These are phyloP conservation scores for Sordariomycetes sp. DNA, from an alignment of 2,329 filamentous ascomycete genomes.

Conservation along the genomic window DNA sequence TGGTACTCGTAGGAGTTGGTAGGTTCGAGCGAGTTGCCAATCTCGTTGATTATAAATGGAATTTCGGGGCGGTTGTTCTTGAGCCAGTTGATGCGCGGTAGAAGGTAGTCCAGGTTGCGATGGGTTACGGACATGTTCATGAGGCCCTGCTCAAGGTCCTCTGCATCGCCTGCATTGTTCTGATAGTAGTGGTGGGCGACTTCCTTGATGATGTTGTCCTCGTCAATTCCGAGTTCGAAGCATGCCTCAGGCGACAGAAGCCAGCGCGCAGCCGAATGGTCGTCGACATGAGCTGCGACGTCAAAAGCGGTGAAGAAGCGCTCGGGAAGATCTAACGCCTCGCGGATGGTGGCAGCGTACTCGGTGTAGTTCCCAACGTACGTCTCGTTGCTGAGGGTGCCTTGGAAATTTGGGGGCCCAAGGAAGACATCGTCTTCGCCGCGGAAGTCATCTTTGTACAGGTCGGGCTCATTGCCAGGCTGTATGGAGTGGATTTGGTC, in stretches of 20 bases:
- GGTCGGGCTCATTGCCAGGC: constrained; percentile 23
- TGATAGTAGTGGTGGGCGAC: constrained; percentile 29
- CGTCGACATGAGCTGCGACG: constrained; percentile 12
- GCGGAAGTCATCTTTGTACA: constrained; percentile 13
- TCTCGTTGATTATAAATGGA: constrained; percentile 23
- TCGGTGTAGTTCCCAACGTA: constrained; percentile 25
- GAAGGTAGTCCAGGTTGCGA: constrained; percentile 16
- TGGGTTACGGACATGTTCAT: constrained; percentile 12
- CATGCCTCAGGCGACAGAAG: neutral
- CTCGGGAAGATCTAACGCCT: constrained; percentile 14
- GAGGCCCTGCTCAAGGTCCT: constrained; percentile 15
- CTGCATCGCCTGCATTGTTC: constrained; percentile 16
- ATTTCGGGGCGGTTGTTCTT: constrained; percentile 17
- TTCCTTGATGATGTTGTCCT: constrained; percentile 18
- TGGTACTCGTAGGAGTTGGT: constrained; percentile 22
- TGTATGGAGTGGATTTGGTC: constrained; percentile 24
- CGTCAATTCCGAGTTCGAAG: constrained; percentile 18
- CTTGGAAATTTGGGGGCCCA: constrained; percentile 22
- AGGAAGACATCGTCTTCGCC: constrained; percentile 12
- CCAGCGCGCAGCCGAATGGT: constrained; percentile 1
- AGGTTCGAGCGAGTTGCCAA: constrained; percentile 22
- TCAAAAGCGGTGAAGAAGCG: constrained; percentile 26
- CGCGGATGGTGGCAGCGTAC: constrained; percentile 19
- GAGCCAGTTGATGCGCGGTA: constrained; percentile 20
- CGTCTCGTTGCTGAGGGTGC: constrained; percentile 19